Evolutionary conservation across 2,329 filamentous ascomycete species (phyloP).

Genomic region (Xylariaceae sp.): DNA sequence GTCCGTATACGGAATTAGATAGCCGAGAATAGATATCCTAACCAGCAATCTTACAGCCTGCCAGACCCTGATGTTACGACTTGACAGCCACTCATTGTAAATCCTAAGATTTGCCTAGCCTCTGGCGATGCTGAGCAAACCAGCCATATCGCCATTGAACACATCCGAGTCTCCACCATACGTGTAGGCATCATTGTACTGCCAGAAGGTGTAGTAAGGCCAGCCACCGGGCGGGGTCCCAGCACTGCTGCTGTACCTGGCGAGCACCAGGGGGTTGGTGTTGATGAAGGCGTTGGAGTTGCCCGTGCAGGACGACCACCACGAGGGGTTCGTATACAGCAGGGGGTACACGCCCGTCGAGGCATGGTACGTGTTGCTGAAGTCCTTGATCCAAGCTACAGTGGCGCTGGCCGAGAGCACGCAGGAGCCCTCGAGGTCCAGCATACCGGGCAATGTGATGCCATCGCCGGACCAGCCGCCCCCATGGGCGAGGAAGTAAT

Average conservation of each 20-base stretch:
- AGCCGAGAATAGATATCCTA: too few relatives aligned
- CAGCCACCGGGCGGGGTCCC: conserved; percentile 59
- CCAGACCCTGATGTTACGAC: too few relatives aligned
- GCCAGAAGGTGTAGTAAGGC: conserved; percentile 62
- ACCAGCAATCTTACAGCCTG: too few relatives aligned
- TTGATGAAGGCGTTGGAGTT: conserved; percentile 53
- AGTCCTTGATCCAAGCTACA: conserved; percentile 60
- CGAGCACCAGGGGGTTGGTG: conserved; percentile 57
- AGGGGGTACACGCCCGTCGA: conserved; percentile 57
- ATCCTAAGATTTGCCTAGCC: conserved; percentile 25
- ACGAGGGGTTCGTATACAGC: conserved; percentile 59
- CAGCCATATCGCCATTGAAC: conserved; percentile 53
- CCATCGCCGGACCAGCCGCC: conserved; percentile 62
- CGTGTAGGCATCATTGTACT: conserved; percentile 54
- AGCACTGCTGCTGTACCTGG: conserved; percentile 49
- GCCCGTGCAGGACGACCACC: conserved; percentile 62
- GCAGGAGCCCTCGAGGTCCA: conserved; percentile 60
- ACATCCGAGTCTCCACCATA: conserved; percentile 61
- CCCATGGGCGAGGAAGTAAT: conserved; percentile 59
- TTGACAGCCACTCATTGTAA: too few relatives aligned
- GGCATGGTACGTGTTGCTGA: conserved; percentile 57
- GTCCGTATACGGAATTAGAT: too few relatives aligned
- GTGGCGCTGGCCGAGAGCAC: conserved; percentile 54
- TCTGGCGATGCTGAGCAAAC: conserved; percentile 32
- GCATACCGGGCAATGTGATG: conserved; percentile 62